phyloP scores from a whole-genome alignment of 306 rosid species.

The Glycine soja region DNA sequence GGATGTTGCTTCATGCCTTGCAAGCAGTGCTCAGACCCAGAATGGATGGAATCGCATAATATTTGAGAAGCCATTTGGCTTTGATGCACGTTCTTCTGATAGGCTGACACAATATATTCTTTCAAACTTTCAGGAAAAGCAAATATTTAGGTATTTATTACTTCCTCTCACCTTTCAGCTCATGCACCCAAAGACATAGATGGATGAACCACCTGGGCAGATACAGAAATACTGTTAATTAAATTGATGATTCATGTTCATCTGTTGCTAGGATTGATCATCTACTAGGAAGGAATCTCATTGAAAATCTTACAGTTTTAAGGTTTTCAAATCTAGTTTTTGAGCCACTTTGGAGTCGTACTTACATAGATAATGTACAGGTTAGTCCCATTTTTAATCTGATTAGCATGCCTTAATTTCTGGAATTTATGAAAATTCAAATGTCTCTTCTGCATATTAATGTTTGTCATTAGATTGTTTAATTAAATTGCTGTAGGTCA shows the following conservation, averaged over 20 bases:
- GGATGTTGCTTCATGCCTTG: conserved; percentile 77
- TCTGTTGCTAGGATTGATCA: conserved; percentile 87
- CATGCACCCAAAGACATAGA: conserved; percentile 24
- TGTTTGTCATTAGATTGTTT: conserved; percentile 22
- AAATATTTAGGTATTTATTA: conserved; percentile 76
- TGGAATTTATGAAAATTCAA: conserved; percentile 5
- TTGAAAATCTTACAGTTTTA: conserved; percentile 92
- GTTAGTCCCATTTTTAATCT: conserved; percentile 51
- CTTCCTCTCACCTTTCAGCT: conserved; percentile 25
- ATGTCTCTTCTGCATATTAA: conserved; percentile 22
- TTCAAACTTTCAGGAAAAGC: conserved; percentile 82
- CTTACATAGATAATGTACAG: conserved; percentile 82
- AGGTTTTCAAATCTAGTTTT: conserved; percentile 94
- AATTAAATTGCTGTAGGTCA: conserved; percentile 56
- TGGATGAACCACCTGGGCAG: conserved; percentile 25
- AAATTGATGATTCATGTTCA: conserved; percentile 38
- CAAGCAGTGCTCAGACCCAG: conserved; percentile 76
- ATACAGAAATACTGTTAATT: conserved; percentile 14
- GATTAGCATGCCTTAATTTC: conserved; percentile 28
- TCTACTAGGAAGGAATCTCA: conserved; percentile 92
- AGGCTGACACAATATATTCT: conserved; percentile 82
- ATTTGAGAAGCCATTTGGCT: conserved; percentile 92
- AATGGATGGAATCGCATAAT: conserved; percentile 96
- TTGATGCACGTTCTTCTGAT: conserved; percentile 74
- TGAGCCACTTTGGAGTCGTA: conserved; percentile 90